phyloP scores from a whole-genome alignment of 108 stramenopile species.

The Skeletonema tropicum region DNA sequence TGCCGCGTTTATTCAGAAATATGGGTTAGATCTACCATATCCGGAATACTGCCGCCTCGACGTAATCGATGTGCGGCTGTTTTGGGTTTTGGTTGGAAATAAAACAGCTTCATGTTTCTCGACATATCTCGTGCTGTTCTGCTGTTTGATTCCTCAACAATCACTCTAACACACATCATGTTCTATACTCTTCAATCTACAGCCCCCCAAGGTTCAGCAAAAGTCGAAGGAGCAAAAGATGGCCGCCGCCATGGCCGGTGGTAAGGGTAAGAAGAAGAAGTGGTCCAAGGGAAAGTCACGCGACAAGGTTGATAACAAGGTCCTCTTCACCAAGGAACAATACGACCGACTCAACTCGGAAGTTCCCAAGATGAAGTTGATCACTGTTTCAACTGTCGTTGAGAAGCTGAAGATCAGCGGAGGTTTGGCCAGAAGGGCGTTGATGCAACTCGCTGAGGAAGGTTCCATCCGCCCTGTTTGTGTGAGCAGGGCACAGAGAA shows the following conservation, averaged over 20 bases:
- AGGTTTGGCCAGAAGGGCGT: conserved; percentile 94
- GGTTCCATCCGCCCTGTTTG: conserved; percentile 94
- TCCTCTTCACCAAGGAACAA: conserved; percentile 98
- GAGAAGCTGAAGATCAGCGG: conserved; percentile 99
- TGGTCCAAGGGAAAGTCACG: conserved; percentile 99
- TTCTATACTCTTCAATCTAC: not conserved
- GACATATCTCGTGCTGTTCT: conserved; percentile 9
- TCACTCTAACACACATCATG: not conserved
- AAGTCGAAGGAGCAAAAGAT: conserved; percentile 99
- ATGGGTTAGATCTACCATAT: not conserved
- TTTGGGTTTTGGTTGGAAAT: not conserved
- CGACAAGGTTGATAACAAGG: conserved; percentile 99
- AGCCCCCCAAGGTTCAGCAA: conserved; percentile 98
- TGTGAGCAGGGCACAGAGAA: conserved; percentile 91
- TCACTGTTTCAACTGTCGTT: conserved; percentile 96
- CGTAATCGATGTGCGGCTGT: not conserved
- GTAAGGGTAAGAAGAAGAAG: conserved; percentile 99
- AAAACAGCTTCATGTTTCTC: not conserved
- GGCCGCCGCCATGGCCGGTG: conserved; percentile 99
- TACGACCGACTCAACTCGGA: conserved; percentile 94
- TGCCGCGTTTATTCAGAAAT: conserved; percentile 11
- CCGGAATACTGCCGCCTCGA: not conserved
- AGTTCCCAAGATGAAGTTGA: conserved; percentile 99
- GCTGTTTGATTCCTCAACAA: conserved; percentile 2
- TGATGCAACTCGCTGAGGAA: conserved; percentile 93